These are phyloP conservation scores for Dendrobium huoshanense DNA, from an alignment of 106 monocot species.

Conservation along the genomic window DNA sequence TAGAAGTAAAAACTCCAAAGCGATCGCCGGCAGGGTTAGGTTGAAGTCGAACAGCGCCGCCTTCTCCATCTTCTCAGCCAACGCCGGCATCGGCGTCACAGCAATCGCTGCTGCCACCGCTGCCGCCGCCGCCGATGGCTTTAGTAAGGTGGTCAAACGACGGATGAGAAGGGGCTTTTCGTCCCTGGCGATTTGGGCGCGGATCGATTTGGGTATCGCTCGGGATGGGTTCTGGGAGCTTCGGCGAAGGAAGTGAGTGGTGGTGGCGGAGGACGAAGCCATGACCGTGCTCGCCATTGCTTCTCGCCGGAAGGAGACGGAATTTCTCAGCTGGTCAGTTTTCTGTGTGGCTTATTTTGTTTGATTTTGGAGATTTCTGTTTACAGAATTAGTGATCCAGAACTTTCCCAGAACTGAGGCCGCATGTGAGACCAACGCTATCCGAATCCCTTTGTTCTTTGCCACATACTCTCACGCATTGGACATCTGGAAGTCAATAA, in stretches of 20 bases:
- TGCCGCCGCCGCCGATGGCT: not conserved
- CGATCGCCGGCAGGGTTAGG: constrained; percentile 86
- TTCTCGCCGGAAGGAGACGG: constrained; percentile 1
- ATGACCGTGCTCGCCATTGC: constrained; percentile 46
- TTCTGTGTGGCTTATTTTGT: not conserved
- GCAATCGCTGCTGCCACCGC: constrained; percentile 17
- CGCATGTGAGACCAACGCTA: not conserved
- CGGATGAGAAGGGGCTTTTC: not conserved
- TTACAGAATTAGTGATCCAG: too few relatives aligned
- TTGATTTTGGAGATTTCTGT: not conserved
- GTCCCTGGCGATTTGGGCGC: not conserved
- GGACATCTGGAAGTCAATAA: too few relatives aligned
- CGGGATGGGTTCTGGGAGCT: not conserved
- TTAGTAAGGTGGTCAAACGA: not conserved
- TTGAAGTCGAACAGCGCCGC: constrained; percentile 97
- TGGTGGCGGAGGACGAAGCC: constrained; percentile 34
- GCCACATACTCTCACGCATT: not conserved
- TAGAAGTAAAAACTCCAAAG: constrained; percentile 75
- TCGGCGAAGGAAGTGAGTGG: not conserved
- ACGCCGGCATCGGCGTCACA: constrained; percentile 40
- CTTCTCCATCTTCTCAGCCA: constrained; percentile 84
- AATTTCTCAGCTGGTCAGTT: not conserved
- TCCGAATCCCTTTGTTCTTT: not conserved
- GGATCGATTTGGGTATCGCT: not conserved
- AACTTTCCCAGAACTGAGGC: too few relatives aligned